These are phyloP conservation scores for Mycena polygramma DNA, from an alignment of 768 basidiomycete genomes.

Conservation along the genomic window DNA sequence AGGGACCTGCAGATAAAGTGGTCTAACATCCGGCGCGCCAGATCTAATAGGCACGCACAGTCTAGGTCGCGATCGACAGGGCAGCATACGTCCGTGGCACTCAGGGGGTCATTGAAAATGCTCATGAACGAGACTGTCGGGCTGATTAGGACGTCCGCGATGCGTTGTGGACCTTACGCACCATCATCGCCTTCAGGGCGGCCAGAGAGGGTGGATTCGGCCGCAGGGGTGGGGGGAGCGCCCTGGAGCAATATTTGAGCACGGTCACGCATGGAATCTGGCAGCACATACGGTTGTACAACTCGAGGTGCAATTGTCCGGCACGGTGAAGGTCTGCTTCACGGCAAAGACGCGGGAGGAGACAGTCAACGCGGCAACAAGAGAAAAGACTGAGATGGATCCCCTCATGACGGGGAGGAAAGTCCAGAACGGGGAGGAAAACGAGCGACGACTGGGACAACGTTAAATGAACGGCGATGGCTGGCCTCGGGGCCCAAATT, in stretches of 20 bases:
- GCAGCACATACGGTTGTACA: conserved; percentile 47
- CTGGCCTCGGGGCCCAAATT: too few species aligned
- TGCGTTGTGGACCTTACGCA: neutral
- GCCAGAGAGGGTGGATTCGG: neutral
- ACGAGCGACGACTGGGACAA: too few species aligned
- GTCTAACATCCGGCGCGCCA: too few species aligned
- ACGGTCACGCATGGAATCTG: neutral
- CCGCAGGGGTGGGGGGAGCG: conserved; percentile 54
- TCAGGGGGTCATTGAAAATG: neutral
- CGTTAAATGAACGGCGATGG: too few species aligned
- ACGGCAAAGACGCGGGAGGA: conserved; percentile 43
- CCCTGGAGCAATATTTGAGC: conserved; percentile 40
- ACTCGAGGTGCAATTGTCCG: conserved; percentile 62
- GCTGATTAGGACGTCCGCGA: neutral
- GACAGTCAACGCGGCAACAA: conserved; percentile 39
- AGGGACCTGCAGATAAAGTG: neutral
- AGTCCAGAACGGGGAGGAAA: neutral
- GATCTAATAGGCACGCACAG: neutral
- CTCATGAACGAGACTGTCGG: conserved; percentile 45
- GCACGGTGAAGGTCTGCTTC: conserved; percentile 51
- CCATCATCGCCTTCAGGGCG: neutral
- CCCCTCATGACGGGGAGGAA: conserved; percentile 6
- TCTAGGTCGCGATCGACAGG: neutral
- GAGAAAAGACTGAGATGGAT: conserved; percentile 24
- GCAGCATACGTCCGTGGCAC: neutral